These are phyloP conservation scores for Phanerodontia chrysosporium DNA, from an alignment of 768 basidiomycete species.

Conservation along the genomic window DNA sequence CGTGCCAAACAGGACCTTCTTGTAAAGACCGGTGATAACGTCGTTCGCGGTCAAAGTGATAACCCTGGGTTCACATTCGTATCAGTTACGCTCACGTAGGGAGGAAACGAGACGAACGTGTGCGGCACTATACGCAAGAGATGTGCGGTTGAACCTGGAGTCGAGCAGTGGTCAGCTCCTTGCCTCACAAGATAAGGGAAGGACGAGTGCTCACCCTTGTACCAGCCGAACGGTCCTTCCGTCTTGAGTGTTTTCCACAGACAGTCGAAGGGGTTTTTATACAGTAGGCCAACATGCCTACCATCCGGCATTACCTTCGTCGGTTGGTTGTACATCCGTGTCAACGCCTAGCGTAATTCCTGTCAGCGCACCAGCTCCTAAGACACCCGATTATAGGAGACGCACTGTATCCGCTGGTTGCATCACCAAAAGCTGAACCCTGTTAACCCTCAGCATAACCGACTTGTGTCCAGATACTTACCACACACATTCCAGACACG, in stretches of 20 bases:
- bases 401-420: slow-evolving; percentile 88
- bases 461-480: slow-evolving; percentile 35
- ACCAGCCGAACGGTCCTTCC: slow-evolving; percentile 92
- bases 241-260: slow-evolving; percentile 91
- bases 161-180: background rate
- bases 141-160: slow-evolving; percentile 84
- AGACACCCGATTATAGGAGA: slow-evolving; percentile 15
- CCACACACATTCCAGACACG: slow-evolving; percentile 89
- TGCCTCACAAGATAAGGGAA: too few species aligned
- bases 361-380: background rate
- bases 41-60: slow-evolving; percentile 90
- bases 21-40: slow-evolving; percentile 67
- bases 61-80: slow-evolving; percentile 46
- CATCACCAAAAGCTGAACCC: slow-evolving; percentile 76
- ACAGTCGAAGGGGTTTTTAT: slow-evolving; percentile 93
- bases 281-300: slow-evolving; percentile 66
- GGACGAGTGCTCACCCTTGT: slow-evolving; percentile 64
- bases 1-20: slow-evolving; percentile 26
- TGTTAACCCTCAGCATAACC: slow-evolving; percentile 7
- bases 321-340: slow-evolving; percentile 95
- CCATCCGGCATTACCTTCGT: slow-evolving; percentile 70
- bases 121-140: slow-evolving; percentile 90
- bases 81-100: background rate
- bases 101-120: slow-evolving; percentile 45
- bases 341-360: slow-evolving; percentile 56